Evolutionary conservation across 331 rosid genomes (phyloP), one percentile per base, ranked within the genome.

Genomic region (Cydonia oblonga): DNA sequence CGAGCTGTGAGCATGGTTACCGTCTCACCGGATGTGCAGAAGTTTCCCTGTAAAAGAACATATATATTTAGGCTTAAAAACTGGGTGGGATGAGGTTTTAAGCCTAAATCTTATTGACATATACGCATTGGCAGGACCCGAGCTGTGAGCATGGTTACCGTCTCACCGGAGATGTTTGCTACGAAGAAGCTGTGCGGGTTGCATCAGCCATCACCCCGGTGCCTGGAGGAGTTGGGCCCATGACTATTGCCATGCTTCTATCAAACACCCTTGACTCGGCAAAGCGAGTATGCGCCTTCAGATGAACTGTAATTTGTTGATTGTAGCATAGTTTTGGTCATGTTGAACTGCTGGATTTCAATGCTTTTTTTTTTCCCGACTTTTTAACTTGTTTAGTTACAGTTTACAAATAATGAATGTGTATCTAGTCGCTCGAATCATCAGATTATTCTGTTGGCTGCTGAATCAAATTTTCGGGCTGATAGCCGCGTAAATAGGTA

Each of bases 151-250:
- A 68, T 57, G 98, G 98, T 30, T 90, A 87, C 73, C 88, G 86
- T 46, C 85, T 92, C 24, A 70, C 14, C 1, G 97, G 97, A 12
- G 97, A 93, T 71, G 93, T 93, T 52, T 89, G 89, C 88, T 90
- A 71, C 49, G 96, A 87, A 80, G 98, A 93, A 81, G 97, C 90
- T 9, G 80, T 78, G 30, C 72, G 74, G 53, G 90, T 89, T 71
- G 98, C 88, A n/a, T 90, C 97, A 16, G 81, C 85, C 72, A 78
- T 90, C 22, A 90, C 97, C 68, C 98, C 96, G 26, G 98, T 90
- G 54, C 98, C 97, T 2, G 98, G 98, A 15, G 98, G 98, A 9
- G 97, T 93, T 35, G 97, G 98, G 20, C 98, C 97, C 5, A 81
- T 93, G 97, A 90, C 97, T 6, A 83, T 90, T 74, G 96, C 97